Conservation (phyloP, 331 rosid species). For the Pyracantha coccinea region DNA sequence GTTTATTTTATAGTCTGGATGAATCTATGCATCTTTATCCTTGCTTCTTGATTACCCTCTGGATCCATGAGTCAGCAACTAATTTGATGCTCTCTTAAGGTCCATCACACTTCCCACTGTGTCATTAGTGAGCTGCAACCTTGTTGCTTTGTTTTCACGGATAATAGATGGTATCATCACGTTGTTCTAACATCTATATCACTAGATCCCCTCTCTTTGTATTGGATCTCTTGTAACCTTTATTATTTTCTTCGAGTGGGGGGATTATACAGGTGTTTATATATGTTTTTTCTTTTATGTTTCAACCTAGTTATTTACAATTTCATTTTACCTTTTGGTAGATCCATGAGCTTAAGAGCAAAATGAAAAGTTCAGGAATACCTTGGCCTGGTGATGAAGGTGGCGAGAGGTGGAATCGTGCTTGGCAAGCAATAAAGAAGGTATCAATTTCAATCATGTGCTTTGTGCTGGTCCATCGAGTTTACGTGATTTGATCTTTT, state of each 20-base stretch:
- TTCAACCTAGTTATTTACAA: neutral
- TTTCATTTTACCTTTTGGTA: neutral
- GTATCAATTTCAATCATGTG: constrained; percentile 2
- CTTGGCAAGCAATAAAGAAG: constrained; percentile 38
- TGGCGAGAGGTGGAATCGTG: constrained; percentile 21
- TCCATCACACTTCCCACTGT: neutral
- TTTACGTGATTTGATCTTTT: neutral
- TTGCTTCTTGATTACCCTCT: neutral
- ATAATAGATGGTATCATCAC: neutral
- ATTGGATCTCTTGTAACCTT: neutral
- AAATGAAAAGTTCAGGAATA: constrained; percentile 23
- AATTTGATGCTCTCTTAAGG: neutral
- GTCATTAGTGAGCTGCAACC: neutral
- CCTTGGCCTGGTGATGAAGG: constrained; percentile 33
- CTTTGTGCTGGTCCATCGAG: neutral
- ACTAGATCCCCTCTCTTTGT: neutral
- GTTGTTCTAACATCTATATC: neutral
- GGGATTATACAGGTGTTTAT: neutral
- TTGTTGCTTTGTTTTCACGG: neutral
- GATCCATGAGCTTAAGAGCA: constrained; percentile 18
- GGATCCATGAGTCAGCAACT: neutral
- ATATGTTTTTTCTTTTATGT: neutral
- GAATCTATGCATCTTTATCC: neutral
- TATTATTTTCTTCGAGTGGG: neutral
- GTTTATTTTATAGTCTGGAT: neutral